These are phyloP conservation scores for Syncephalastrum monosporum DNA, from an alignment of 371 early-diverging fungal genomes.

Conservation along the genomic window DNA sequence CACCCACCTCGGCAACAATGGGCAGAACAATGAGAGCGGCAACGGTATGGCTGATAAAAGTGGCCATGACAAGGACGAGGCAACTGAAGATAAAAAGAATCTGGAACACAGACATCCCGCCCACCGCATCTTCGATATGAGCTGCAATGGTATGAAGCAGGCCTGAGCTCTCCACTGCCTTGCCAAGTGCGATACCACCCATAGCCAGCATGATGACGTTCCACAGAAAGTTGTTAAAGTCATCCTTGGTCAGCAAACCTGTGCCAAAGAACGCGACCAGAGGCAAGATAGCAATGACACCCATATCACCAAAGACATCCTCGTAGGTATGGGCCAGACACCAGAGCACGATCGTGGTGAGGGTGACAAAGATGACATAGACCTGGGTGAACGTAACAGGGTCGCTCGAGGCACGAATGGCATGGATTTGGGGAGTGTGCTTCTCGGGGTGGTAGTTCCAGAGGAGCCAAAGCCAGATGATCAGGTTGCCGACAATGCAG, in stretches of 20 bases:
- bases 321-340: conserved; percentile 63
- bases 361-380: conserved; percentile 60
- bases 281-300: conserved; percentile 77
- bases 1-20: conserved; percentile 79
- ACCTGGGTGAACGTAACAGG: conserved; percentile 60
- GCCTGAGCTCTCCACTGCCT: conserved; percentile 77
- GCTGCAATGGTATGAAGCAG: conserved; percentile 74
- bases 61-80: conserved; percentile 76
- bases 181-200: conserved; percentile 84
- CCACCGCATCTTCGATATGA: conserved; percentile 62
- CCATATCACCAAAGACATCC: conserved; percentile 74
- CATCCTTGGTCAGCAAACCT: conserved; percentile 77
- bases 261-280: conserved; percentile 79
- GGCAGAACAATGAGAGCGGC: conserved; percentile 83
- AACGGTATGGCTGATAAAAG: conserved; percentile 95
- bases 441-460: conserved; percentile 66
- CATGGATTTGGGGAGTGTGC: conserved; percentile 51
- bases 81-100: conserved; percentile 69
- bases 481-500: conserved; percentile 59
- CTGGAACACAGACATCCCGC: conserved; percentile 62
- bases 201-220: conserved; percentile 82
- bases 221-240: conserved; percentile 76
- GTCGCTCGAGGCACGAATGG: conserved; percentile 49
- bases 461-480: conserved; percentile 67
- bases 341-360: conserved; percentile 78